Evolutionary conservation across 768 basidiomycete genomes (phyloP).

Genomic region (Chalciporus piperatus): DNA sequence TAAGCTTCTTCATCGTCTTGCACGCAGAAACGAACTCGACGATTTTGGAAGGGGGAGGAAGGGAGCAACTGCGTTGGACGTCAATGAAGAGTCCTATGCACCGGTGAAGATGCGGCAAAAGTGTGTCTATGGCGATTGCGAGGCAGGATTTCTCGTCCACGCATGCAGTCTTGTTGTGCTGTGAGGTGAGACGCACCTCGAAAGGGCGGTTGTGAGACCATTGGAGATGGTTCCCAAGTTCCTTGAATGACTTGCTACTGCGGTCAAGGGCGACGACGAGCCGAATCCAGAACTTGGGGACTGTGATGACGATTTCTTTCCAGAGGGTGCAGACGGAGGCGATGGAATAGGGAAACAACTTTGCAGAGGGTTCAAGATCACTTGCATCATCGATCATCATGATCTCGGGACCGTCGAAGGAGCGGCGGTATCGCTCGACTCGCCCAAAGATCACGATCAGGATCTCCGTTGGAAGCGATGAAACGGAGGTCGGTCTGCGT

Average conservation of each 20-base stretch:
- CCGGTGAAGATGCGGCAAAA: neutral
- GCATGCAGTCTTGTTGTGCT: neutral
- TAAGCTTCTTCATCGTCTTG: neutral
- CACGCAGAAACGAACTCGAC: neutral
- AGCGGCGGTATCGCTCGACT: neutral
- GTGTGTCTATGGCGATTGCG: neutral
- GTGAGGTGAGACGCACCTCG: neutral
- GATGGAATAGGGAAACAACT: neutral
- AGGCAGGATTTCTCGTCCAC: neutral
- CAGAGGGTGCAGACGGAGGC: neutral
- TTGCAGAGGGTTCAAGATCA: neutral
- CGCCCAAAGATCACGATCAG: neutral
- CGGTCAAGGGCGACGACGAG: neutral
- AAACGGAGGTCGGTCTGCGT: neutral
- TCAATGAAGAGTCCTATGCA: neutral
- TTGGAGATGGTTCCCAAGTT: neutral
- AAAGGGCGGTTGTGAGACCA: neutral
- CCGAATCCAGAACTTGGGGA: neutral
- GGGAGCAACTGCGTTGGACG: neutral
- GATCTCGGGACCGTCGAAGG: no score
- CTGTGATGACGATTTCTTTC: neutral
- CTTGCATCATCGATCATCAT: neutral
- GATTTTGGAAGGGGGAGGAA: neutral
- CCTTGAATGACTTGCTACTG: neutral
- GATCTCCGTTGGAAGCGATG: neutral